Evolutionary conservation across 345 rosid genomes (phyloP).

Genomic region (Ricinus communis): DNA sequence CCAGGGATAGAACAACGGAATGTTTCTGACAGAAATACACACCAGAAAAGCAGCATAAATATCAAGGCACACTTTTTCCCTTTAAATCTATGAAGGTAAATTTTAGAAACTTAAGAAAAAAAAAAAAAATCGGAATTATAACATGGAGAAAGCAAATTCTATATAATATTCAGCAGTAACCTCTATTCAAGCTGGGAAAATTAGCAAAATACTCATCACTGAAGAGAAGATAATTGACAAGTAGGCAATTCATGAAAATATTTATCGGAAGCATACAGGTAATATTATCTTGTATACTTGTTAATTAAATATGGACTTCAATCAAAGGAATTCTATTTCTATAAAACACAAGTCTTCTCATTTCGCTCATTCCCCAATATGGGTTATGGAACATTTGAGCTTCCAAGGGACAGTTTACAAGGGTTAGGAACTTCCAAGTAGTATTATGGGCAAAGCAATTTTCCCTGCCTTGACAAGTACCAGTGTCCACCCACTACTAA

Average conservation of each 20-base stretch:
- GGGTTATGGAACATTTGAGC: background rate
- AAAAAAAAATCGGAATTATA: background rate
- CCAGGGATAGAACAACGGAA: background rate
- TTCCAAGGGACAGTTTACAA: background rate
- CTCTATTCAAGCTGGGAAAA: background rate
- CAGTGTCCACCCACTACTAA: background rate
- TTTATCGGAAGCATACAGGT: background rate
- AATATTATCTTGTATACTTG: background rate
- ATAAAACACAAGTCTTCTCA: background rate
- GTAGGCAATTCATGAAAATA: background rate
- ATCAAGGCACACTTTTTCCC: background rate
- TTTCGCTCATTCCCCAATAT: background rate
- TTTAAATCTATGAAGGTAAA: too few relatives aligned
- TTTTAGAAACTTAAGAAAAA: background rate
- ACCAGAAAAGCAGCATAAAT: background rate
- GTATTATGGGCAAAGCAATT: background rate
- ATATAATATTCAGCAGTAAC: constrained; percentile 3
- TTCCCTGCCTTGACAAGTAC: background rate
- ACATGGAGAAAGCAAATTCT: background rate
- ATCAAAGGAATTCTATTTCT: background rate
- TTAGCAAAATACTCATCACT: background rate
- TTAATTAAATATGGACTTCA: background rate
- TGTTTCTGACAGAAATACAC: background rate
- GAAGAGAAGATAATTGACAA: background rate
- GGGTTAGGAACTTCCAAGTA: background rate